Conservation (phyloP, 2,329 filamentous ascomycete species). For the Aspergillus glaucus region DNA sequence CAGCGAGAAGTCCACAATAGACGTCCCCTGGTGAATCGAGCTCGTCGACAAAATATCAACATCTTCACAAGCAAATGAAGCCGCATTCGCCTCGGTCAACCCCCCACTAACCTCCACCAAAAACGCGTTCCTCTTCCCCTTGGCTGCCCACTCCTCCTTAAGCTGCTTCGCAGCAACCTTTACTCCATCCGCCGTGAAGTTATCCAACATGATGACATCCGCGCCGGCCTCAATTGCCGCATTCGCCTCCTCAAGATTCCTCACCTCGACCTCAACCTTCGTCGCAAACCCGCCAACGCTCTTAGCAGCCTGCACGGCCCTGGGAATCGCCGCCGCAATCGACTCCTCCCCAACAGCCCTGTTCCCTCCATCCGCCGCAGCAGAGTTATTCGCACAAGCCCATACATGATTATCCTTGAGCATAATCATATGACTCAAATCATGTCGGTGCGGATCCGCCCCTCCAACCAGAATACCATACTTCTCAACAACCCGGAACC, state of each 20-base stretch:
- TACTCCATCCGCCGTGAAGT: conserved; percentile 77
- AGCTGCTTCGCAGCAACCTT: conserved; percentile 66
- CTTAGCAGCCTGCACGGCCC: conserved; percentile 78
- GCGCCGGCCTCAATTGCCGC: conserved; percentile 87
- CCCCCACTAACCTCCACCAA: conserved; percentile 91
- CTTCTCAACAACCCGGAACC: conserved; percentile 92
- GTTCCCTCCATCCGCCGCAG: conserved; percentile 16
- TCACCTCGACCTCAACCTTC: conserved; percentile 95
- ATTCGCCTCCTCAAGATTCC: conserved; percentile 79
- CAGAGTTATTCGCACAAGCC: conserved; percentile 58
- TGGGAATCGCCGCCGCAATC: conserved; percentile 62
- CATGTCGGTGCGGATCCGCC: conserved; percentile 84
- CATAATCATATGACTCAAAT: conserved; percentile 94
- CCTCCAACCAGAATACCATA: conserved; percentile 96
- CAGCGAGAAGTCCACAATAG: conserved; percentile 90
- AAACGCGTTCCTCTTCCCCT: conserved; percentile 51
- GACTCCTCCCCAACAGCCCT: conserved; percentile 14
- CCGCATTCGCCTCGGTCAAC: conserved; percentile 76
- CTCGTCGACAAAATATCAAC: conserved; percentile 95
- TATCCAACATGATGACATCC: conserved; percentile 96
- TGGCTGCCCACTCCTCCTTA: conserved; percentile 71
- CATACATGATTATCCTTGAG: conserved; percentile 98
- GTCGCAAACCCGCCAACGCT: conserved; percentile 79
- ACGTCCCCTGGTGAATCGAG: conserved; percentile 91
- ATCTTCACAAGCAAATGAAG: conserved; percentile 65